A percentile compares a stretch with the other conserved stretches of the same genome.
phyloP scores from a whole-genome alignment of 2,329 filamentous ascomycete species.

The Rutstroemia sp. region DNA sequence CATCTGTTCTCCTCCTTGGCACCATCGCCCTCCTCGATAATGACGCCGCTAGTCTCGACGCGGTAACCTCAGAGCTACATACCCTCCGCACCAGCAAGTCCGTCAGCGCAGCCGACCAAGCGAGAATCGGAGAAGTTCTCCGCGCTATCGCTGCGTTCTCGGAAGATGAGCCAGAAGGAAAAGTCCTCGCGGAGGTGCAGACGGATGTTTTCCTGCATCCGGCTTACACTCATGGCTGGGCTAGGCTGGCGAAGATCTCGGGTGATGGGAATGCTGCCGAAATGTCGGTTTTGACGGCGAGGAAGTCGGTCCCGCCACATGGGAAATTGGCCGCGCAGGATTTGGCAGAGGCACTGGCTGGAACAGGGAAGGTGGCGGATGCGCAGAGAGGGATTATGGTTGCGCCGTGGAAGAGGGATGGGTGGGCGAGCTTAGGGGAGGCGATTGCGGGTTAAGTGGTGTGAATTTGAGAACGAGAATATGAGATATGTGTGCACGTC shows the following conservation, averaged over 20 bases:
- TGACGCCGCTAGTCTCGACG: constrained; percentile 71
- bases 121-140: constrained; percentile 66
- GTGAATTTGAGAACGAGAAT: neutral
- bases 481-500: neutral
- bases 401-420: constrained; percentile 61
- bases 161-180: constrained; percentile 40
- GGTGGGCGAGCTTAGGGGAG: constrained; percentile 23
- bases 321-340: constrained; percentile 62
- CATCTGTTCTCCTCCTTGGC: constrained; percentile 72
- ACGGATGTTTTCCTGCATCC: constrained; percentile 77
- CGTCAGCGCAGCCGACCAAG: constrained; percentile 56
- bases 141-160: constrained; percentile 62
- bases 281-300: constrained; percentile 76
- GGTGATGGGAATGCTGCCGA: constrained; percentile 50
- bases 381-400: constrained; percentile 71
- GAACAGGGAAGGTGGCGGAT: constrained; percentile 63
- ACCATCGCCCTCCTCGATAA: constrained; percentile 76
- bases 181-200: constrained; percentile 58
- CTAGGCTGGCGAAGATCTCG: constrained; percentile 56
- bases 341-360: constrained; percentile 65
- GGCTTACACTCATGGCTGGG: constrained; percentile 73
- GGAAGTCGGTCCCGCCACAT: constrained; percentile 64
- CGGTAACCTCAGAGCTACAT: constrained; percentile 72
- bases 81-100: constrained; percentile 60
- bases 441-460: neutral